Percentiles rank a stretch among this genome's conserved stretches.
Conservation (phyloP, 148 eudicot species). For the Rhododendron kiyosumense region DNA sequence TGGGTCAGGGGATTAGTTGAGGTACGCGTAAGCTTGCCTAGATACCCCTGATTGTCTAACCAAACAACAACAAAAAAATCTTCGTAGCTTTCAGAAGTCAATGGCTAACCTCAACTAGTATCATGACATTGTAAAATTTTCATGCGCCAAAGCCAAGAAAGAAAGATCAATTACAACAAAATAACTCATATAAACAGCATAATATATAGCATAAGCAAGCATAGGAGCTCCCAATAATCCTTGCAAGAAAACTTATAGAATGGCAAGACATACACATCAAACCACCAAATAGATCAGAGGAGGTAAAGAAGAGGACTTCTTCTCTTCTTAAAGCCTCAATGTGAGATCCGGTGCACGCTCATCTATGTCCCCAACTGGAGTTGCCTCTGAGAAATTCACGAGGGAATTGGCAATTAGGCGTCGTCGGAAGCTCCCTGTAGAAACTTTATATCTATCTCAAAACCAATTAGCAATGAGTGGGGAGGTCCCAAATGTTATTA, state of each 20-base stretch:
- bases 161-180: background rate
- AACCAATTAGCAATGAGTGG: too few species aligned
- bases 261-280: background rate
- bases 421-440: slow-evolving; percentile 48
- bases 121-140: background rate
- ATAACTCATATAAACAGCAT: background rate
- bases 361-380: slow-evolving; percentile 10
- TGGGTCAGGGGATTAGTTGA: background rate
- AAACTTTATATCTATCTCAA: too few species aligned
- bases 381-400: slow-evolving; percentile 15
- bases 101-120: background rate
- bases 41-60: background rate
- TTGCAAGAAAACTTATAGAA: background rate
- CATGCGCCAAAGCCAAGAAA: background rate
- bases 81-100: background rate
- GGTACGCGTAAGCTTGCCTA: background rate
- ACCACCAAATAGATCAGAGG: background rate
- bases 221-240: background rate
- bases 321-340: slow-evolving; percentile 35
- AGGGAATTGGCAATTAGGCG: background rate
- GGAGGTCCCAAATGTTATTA: too few species aligned
- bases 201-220: background rate
- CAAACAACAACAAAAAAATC: too few species aligned
- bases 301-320: background rate
- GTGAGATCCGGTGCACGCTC: slow-evolving; percentile 50